Conservation (phyloP, 108 stramenopile species). For the Fragilariopsis cylindrus region DNA sequence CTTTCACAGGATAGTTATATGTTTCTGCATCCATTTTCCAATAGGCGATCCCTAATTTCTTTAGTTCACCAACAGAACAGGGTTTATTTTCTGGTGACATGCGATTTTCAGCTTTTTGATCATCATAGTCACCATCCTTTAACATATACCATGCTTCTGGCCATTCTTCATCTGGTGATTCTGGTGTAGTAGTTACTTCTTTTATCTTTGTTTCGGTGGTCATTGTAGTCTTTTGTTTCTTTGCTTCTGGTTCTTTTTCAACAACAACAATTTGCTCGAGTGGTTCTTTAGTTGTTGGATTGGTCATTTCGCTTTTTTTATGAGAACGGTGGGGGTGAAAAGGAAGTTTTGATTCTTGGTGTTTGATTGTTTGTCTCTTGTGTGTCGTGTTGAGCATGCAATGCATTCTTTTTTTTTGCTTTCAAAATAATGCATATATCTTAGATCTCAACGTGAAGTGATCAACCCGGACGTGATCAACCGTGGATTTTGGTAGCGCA, state of each 20-base stretch:
- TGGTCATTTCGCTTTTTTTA: too few species aligned
- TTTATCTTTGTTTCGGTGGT: background rate
- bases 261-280: too few species aligned
- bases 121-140: constrained; percentile 50
- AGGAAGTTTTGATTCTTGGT: too few species aligned
- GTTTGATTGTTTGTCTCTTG: too few species aligned
- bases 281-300: too few species aligned
- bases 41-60: constrained; percentile 69
- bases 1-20: constrained; percentile 68
- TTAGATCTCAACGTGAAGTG: too few species aligned
- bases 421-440: too few species aligned
- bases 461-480: too few species aligned
- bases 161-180: background rate
- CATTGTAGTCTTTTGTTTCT: constrained; percentile 2
- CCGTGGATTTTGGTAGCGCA: too few species aligned
- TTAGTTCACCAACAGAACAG: constrained; percentile 51
- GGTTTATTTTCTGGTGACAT: constrained; percentile 64
- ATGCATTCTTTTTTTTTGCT: too few species aligned
- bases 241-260: constrained; percentile 7
- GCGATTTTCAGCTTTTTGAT: constrained; percentile 68
- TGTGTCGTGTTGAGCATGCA: too few species aligned
- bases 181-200: background rate
- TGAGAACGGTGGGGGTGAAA: too few species aligned
- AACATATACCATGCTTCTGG: constrained; percentile 73
- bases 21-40: constrained; percentile 85